Evolutionary conservation across 805 yeast species (phyloP), one percentile per base, ranked within the genome.

Genomic region (Dipodascopsis tothii): DNA sequence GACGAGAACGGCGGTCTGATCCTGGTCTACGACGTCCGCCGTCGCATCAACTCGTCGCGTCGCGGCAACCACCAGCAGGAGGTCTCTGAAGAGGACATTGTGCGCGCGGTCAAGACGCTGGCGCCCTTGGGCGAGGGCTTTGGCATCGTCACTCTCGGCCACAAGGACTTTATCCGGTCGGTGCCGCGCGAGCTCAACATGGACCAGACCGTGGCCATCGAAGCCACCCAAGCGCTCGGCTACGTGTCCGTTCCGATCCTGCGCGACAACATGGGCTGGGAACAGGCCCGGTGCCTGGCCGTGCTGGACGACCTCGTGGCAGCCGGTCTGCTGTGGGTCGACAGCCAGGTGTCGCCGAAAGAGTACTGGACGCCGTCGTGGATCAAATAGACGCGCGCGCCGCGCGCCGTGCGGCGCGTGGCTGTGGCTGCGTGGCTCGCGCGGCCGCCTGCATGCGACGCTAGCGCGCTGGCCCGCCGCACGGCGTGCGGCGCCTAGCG

Each of bases 281-380:
- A 73, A 39, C 58, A 59, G 2, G 66, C 74, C 2, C 67, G 95
- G 43, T 72, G 84, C 41, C 71, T 71, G 50, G 41, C 48, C 19
- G 48, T 47, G 21, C 58, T 90, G 3, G 80, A 83, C 32, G 90
- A 83, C 37, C 78, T 90, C 85, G 81, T 88, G 1, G 70, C 81
- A 50, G 72, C 72, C 40, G 96, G 97, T 3, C 69, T 86, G 42
- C 65, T 90, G 11, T 90, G 98, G 98, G 66, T 87, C 1, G 97
- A 88, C 59, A 43, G 33, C 4, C 69, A 66, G 51, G 64, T 52
- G 3, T 32, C 34, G 11, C 66, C 65, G 28, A 49, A 55, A 2
- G 59, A 55, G 45, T 67, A 61, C 51, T 67, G 71, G 71, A 48
- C 59, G 2, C 68, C 68, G 17, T 38, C 55, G 6, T 60, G 61